Evolutionary conservation across 768 basidiomycete genomes (phyloP), one percentile per base, ranked within the genome.

Genomic region (Boletus eberwhitei): DNA sequence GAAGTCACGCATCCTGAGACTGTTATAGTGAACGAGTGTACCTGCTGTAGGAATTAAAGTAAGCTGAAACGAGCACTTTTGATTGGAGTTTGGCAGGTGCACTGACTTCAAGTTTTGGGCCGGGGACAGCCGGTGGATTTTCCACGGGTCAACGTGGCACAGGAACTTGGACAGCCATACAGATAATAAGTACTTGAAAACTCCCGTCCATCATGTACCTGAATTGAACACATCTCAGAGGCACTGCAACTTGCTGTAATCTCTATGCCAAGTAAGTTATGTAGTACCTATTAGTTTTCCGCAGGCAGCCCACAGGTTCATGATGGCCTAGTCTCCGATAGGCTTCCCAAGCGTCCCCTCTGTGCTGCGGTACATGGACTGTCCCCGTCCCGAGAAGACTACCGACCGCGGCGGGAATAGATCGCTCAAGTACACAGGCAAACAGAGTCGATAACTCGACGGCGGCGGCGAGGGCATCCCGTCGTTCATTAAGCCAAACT

Each of bases 61-160:
- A 6, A 31, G 3, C 29, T 50, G 49, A 43, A 32, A 47, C 46
- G 32, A 47, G 9, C 13, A 5, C 19, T 31, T 13, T 2, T 32
- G 11, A 32, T 32, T 32, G 31, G 31, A 29, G 29, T 29, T 29
- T 29, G 8, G 29, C 8, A 29, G 31, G 17, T 45, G 44, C 29
- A 37, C 7, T 14, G 48, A 24, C 16, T 17, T 9, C 26, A 54
- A 55, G 54, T 37, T 37, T 56, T 44, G 54, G 21, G 13, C 36
- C 54, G 59, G 59, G 42, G 32, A 61, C 29, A 60, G 54, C 59
- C 59, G 54, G 37, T 8, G 6, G 5, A 42, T 61, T 61, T 61
- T 41, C 53, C 59, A 59, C 59, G 59, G 46, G 37, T 32, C 37
- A 5, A 21, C 36, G 11, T 12, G 22, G 31, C 16, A 13, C 48